Evolutionary conservation across 1,139 yeast species (phyloP), one percentile per base, ranked within the genome.

Genomic region (Pneumocystis canis): DNA sequence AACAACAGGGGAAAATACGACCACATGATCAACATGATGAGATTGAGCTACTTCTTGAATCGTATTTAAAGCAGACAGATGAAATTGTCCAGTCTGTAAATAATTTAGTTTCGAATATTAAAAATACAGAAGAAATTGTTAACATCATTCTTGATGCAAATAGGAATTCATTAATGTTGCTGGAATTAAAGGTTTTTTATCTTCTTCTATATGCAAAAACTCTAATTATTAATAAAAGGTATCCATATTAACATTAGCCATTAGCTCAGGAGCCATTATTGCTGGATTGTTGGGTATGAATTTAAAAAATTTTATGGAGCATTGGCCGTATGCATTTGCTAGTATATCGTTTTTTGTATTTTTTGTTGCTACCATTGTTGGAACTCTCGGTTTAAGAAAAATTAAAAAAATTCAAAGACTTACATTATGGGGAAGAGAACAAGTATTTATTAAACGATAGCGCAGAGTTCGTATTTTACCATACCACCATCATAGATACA

Each of bases 221-320:
- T 57, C 47, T 57, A 25, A 37, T 35, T 11, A 37, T 57, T 57
- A 9, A 39, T 76, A 92, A 68, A 84, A 87, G 69, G 83, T 90
- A 56, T 84, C 96, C 0, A 86, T 92, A 47, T 89, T 89, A 66
- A 87, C 97, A 0, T 74, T 92, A 58, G 95, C 96, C 0, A 79
- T 84, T 67, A 84, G 95, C 0, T 86, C 89, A 16, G 95, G 95
- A 1, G 84, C 86, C 16, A 75, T 84, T 58, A 73, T 86, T 20
- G 82, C 90, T 1, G 96, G 96, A 0, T 78, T 92, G 65, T 92
- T 89, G 72, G 98, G 98, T 57, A 92, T 92, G 98, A 92, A 92
- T 72, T 77, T 92, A 72, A 88, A 87, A 70, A 92, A 90, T 71
- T 89, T 84, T 71, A 83, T 90, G 14, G 98, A 92, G 72, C 95